Evolutionary conservation across 1,284 basidiomycete genomes (phyloP).

Genomic region (Tetrapyrgos nigripes): DNA sequence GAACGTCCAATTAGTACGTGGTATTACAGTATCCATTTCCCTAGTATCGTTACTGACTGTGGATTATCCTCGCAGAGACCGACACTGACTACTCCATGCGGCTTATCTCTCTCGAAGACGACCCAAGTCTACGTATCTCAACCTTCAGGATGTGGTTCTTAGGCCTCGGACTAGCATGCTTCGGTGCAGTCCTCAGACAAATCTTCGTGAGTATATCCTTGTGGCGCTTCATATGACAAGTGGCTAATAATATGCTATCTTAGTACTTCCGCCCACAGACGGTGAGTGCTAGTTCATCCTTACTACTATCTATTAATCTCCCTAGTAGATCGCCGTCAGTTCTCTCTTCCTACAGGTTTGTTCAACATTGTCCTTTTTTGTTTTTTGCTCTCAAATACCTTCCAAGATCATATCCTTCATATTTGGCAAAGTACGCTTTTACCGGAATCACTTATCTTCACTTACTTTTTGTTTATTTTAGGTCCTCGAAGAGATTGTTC

Average conservation of each 20-base stretch:
- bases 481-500: slow-evolving; percentile 51
- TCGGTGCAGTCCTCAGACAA: slow-evolving; percentile 64
- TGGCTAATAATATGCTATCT: background rate
- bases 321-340: slow-evolving; percentile 44
- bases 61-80: slow-evolving; percentile 36
- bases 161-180: slow-evolving; percentile 58
- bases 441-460: background rate
- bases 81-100: slow-evolving; percentile 54
- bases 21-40: background rate
- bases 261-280: slow-evolving; percentile 63
- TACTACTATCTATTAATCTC: background rate
- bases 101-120: slow-evolving; percentile 63
- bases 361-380: slow-evolving; percentile 17
- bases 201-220: slow-evolving; percentile 51
- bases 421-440: slow-evolving; percentile 35
- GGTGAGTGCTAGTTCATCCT: slow-evolving; percentile 30
- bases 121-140: slow-evolving; percentile 56
- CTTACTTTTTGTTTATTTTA: slow-evolving; percentile 1
- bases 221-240: background rate
- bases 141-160: slow-evolving; percentile 52
- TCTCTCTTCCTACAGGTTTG: slow-evolving; percentile 56
- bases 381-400: slow-evolving; percentile 48
- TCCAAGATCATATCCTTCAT: slow-evolving; percentile 48
- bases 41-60: background rate
- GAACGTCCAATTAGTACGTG: slow-evolving; percentile 31